Conservation (phyloP, 257 asterid species). For the Ajuga chamaepitys region DNA sequence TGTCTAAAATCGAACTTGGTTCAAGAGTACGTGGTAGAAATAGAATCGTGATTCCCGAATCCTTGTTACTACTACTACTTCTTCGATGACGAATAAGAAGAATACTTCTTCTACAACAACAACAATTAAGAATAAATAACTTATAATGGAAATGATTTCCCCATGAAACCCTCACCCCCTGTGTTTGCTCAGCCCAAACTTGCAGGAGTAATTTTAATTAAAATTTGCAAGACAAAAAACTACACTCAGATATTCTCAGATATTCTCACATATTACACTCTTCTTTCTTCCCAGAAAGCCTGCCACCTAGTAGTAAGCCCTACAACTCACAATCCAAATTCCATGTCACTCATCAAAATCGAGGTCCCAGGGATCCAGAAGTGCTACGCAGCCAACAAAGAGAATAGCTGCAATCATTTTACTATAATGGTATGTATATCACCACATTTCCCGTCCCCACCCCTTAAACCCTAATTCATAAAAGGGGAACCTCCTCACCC, state of each 20-base stretch:
- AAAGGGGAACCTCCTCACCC: no score
- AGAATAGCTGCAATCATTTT: slow-evolving; percentile 2
- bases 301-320: background rate
- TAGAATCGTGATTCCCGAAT: background rate
- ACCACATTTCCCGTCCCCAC: no score
- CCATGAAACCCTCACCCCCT: background rate
- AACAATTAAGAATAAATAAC: background rate
- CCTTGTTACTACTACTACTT: no score
- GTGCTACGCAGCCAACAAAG: background rate
- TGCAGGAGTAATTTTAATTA: background rate
- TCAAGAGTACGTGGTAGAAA: background rate
- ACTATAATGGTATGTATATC: no score
- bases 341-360: background rate
- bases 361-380: background rate
- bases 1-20: background rate
- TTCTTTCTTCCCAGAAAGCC: background rate
- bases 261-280: background rate
- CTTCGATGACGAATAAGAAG: no score
- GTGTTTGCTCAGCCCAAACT: background rate
- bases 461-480: no score
- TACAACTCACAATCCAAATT: background rate
- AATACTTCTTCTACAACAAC: no score
- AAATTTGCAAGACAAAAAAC: background rate
- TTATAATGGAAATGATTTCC: background rate
- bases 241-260: no score